Percentiles rank a stretch among this genome's conserved stretches.
Evolutionary conservation across 352 stramenopile genomes (phyloP).

Genomic region (Plasmopara halstedii): DNA sequence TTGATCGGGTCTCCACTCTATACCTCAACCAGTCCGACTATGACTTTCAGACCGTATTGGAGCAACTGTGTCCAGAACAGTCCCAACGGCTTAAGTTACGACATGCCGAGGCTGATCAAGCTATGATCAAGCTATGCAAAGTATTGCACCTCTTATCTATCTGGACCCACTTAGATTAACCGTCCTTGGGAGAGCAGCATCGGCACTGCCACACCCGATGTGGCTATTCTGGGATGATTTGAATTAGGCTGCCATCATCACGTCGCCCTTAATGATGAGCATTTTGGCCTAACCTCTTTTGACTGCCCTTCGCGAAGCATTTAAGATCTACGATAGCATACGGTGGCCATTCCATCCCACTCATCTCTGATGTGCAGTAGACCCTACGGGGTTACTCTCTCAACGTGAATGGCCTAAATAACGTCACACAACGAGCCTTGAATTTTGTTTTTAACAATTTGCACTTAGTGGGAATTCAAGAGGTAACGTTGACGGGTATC

Average conservation of each 20-base stretch:
- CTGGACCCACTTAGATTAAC: not conserved
- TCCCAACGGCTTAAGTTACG: not conserved
- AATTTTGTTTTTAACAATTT: too few relatives aligned
- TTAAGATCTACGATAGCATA: not conserved
- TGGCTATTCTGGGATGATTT: not conserved
- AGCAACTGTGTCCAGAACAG: constrained; percentile 29
- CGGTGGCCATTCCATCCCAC: not conserved
- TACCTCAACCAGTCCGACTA: constrained; percentile 16
- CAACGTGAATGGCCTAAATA: too few relatives aligned
- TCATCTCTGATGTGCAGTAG: too few relatives aligned
- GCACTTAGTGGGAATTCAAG: too few relatives aligned
- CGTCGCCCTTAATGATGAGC: not conserved
- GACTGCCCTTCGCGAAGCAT: not conserved
- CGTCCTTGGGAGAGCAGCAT: not conserved
- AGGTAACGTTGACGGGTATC: not conserved
- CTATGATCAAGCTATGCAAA: not conserved
- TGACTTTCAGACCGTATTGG: not conserved
- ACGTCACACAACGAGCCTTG: too few relatives aligned
- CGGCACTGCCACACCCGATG: not conserved
- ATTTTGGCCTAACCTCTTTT: not conserved
- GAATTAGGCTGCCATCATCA: not conserved
- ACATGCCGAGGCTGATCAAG: not conserved
- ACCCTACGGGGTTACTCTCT: too few relatives aligned
- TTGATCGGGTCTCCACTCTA: not conserved
- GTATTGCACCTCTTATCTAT: not conserved